Evolutionary conservation across 306 rosid genomes (phyloP), one percentile per base, ranked within the genome.

Genomic region (Vigna hirtella): DNA sequence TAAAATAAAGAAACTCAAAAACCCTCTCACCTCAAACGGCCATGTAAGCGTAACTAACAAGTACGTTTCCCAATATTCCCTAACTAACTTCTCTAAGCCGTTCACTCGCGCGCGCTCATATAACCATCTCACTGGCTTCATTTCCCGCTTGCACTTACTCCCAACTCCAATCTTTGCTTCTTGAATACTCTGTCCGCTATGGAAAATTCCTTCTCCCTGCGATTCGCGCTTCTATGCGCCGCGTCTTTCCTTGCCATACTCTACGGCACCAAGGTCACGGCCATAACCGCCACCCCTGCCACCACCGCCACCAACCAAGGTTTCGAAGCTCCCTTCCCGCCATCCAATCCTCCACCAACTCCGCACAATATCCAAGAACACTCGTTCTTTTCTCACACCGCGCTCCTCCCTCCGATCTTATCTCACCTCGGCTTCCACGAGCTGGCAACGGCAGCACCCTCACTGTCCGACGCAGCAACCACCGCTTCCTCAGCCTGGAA

Each of bases 351-450:
- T 2, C 83, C 81, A 63, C 69, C 83, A 14, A 74, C 93, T 64
- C n/a, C 74, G 22, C 84, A 81, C 22, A 89, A 88, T 47, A 76
- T 72, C 43, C 88, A 81, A 50, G 88, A 86, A 28, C 86, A 86
- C 62, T 75, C 90, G 68, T 82, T 86, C 82, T 90, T 86, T 84
- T 83, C 90, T 20, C 88, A 90, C 80, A 73, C 86, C 6, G 49
- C 88, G 1, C 83, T 85, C 28, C 91, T 90, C 61, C 90, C 93
- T 14, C 87, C 90, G 43, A 85, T 90, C 86, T 77, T 90, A 67
- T 87, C 93, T 20, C 91, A 87, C 73, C 93, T 88, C 30, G 96
- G 93, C 66, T 90, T 85, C 70, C 86, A 87, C 43, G 89, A 90
- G 71, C 87, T 90, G 0, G 90, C 93, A 16, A 78, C 84, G 16